Percentiles rank a stretch among this genome's conserved stretches.
Conservation (phyloP, 495 filamentous ascomycete genomes). For the Cryomyces antarcticus region DNA sequence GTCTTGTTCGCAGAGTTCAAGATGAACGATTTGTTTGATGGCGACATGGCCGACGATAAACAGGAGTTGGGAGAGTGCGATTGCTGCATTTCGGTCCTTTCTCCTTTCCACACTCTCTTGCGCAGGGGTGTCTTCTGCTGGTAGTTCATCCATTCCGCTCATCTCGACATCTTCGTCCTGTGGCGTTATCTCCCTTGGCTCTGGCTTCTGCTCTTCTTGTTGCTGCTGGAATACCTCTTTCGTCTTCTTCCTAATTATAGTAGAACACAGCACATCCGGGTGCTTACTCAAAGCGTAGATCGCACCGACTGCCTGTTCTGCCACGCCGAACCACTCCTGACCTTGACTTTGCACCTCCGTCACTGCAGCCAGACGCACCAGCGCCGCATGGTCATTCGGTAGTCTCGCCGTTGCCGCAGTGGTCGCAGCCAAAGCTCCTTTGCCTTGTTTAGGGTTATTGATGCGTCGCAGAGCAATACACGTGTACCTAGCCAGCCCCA, state of each 20-base stretch:
- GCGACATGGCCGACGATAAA: conserved; percentile 94
- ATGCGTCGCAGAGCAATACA: conserved; percentile 84
- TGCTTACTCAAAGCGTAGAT: conserved; percentile 93
- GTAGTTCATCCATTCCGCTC: conserved; percentile 18
- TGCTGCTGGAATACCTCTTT: conserved; percentile 48
- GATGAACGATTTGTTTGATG: conserved; percentile 97
- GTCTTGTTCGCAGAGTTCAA: conserved; percentile 91
- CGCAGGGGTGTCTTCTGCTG: conserved; percentile 14
- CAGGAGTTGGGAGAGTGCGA: conserved; percentile 71
- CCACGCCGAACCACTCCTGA: conserved; percentile 93
- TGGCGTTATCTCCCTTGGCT: conserved; percentile 16
- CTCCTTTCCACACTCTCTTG: conserved; percentile 28
- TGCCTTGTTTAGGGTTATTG: conserved; percentile 54
- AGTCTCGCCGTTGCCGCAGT: conserved; percentile 50
- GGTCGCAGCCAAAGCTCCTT: conserved; percentile 27
- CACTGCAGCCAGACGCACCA: conserved; percentile 61
- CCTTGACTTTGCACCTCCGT: conserved; percentile 66
- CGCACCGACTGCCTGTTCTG: conserved; percentile 87
- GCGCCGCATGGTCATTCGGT: conserved; percentile 75
- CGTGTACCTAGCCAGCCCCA: conserved; percentile 82
- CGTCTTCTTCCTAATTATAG: conserved; percentile 75
- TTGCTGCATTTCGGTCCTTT: conserved; percentile 22
- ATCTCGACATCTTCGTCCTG: conserved; percentile 14
- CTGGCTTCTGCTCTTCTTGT: conserved; percentile 14
- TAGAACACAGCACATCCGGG: conserved; percentile 82